Conservation (phyloP, 73 alveolate species). For the Paramecium caudatum region DNA sequence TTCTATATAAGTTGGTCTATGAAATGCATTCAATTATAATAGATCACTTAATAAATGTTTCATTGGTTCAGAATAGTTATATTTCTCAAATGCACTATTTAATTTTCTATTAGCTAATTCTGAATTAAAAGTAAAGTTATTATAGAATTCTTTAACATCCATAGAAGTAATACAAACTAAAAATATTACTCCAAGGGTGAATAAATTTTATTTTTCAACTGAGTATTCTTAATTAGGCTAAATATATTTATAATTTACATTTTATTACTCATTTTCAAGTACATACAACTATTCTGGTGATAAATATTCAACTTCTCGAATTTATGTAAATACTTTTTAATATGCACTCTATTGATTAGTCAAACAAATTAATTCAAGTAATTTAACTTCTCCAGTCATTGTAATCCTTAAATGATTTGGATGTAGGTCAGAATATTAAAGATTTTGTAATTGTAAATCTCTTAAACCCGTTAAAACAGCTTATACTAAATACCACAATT, state of each 20-base stretch:
- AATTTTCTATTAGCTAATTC: conserved; percentile 22
- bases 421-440: conserved; percentile 35
- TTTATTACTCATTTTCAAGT: conserved; percentile 23
- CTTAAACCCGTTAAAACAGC: background rate
- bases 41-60: conserved; percentile 16
- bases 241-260: conserved; percentile 18
- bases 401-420: conserved; percentile 40
- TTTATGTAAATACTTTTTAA: conserved; percentile 9
- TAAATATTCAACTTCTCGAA: conserved; percentile 39
- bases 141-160: background rate
- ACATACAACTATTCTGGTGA: conserved; percentile 41
- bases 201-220: conserved; percentile 39
- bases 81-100: background rate
- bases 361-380: conserved; percentile 20
- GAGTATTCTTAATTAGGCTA: conserved; percentile 21
- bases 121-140: conserved; percentile 34
- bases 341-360: conserved; percentile 9
- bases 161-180: conserved; percentile 2
- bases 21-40: conserved; percentile 1
- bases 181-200: conserved; percentile 48
- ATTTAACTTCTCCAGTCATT: conserved; percentile 7
- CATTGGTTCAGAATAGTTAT: conserved; percentile 40
- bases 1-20: conserved; percentile 40
- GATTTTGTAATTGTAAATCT: background rate
- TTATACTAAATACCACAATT: conserved; percentile 32